phyloP scores from a whole-genome alignment of 805 yeast genomes.

The Zygosaccharomyces bisporus region DNA sequence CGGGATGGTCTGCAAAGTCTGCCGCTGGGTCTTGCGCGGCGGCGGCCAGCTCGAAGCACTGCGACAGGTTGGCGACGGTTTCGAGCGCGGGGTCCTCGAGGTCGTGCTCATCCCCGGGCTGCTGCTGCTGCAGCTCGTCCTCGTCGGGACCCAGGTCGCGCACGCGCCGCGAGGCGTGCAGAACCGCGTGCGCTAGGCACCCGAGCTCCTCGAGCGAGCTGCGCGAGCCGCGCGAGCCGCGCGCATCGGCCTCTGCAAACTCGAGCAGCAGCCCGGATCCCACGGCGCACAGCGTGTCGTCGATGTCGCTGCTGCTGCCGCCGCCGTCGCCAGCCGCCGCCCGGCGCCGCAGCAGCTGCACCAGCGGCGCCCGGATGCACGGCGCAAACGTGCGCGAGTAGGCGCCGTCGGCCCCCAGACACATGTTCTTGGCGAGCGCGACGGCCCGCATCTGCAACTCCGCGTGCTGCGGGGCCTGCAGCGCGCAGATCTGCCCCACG shows the following conservation, averaged over 20 bases:
- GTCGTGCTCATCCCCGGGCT: slow-evolving; percentile 18
- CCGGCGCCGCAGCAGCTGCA: slow-evolving; percentile 18
- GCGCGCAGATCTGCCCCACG: slow-evolving; percentile 18
- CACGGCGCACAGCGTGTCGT: slow-evolving; percentile 1
- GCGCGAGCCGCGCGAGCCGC: slow-evolving; percentile 5
- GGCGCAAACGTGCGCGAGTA: slow-evolving; percentile 18
- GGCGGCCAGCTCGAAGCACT: slow-evolving; percentile 22
- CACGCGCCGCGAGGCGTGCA: slow-evolving; percentile 14
- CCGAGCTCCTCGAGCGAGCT: slow-evolving; percentile 12
- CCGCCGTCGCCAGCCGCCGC: too few species aligned
- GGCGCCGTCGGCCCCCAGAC: slow-evolving; percentile 22
- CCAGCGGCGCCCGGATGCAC: slow-evolving; percentile 19
- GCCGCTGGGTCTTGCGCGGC: slow-evolving; percentile 14
- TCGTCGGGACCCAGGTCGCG: too few species aligned
- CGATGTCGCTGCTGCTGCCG: not conserved
- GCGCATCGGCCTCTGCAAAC: slow-evolving; percentile 13
- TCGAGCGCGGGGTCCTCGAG: slow-evolving; percentile 27
- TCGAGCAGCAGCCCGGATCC: slow-evolving; percentile 27
- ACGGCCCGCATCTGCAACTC: slow-evolving; percentile 28
- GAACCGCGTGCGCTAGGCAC: slow-evolving; percentile 16
- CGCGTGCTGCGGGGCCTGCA: slow-evolving; percentile 11
- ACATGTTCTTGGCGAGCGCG: slow-evolving; percentile 30
- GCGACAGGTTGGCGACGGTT: slow-evolving; percentile 19
- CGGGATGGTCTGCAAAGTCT: slow-evolving; percentile 10
- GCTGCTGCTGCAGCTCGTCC: too few species aligned